These are phyloP conservation scores for Fusarium fracticaudum DNA, from an alignment of 2,329 filamentous ascomycete species.

Conservation along the genomic window DNA sequence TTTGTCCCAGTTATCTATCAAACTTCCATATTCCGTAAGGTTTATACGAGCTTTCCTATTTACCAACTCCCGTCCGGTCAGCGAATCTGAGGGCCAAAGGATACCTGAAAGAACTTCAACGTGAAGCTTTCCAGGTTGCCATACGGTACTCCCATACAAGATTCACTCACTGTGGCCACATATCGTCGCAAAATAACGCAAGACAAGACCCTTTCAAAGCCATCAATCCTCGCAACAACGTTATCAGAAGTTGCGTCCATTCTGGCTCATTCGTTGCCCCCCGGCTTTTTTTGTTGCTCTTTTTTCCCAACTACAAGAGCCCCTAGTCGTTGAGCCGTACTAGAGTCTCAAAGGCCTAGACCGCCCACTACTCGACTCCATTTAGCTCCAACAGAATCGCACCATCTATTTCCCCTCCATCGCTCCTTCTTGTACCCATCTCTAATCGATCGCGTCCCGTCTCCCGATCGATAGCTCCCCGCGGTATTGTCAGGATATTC, in stretches of 20 bases:
- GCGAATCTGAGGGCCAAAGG: not conserved
- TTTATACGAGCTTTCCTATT: not conserved
- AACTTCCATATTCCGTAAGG: not conserved
- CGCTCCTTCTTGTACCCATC: slow-evolving; percentile 36
- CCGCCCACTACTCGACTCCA: slow-evolving; percentile 38
- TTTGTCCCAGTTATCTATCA: slow-evolving; percentile 8
- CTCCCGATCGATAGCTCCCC: slow-evolving; percentile 36
- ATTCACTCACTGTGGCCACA: not conserved
- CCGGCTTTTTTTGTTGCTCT: slow-evolving; percentile 9
- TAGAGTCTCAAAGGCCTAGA: slow-evolving; percentile 36
- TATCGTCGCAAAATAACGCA: slow-evolving; percentile 7
- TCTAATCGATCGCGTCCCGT: slow-evolving; percentile 42
- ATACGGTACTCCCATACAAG: not conserved
- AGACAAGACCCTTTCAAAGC: not conserved
- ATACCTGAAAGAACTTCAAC: slow-evolving; percentile 1
- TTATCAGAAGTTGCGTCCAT: slow-evolving; percentile 4
- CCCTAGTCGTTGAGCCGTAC: slow-evolving; percentile 25
- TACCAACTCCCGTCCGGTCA: not conserved
- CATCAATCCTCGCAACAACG: slow-evolving; percentile 1
- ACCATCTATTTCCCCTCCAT: slow-evolving; percentile 43
- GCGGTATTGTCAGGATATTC: slow-evolving; percentile 19
- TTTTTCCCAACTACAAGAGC: slow-evolving; percentile 23
- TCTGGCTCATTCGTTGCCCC: slow-evolving; percentile 4
- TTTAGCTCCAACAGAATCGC: slow-evolving; percentile 43
- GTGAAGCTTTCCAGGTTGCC: slow-evolving; percentile 8